These are phyloP conservation scores for Candida albicans DNA, from an alignment of 1,139 yeast species.

Conservation along the genomic window DNA sequence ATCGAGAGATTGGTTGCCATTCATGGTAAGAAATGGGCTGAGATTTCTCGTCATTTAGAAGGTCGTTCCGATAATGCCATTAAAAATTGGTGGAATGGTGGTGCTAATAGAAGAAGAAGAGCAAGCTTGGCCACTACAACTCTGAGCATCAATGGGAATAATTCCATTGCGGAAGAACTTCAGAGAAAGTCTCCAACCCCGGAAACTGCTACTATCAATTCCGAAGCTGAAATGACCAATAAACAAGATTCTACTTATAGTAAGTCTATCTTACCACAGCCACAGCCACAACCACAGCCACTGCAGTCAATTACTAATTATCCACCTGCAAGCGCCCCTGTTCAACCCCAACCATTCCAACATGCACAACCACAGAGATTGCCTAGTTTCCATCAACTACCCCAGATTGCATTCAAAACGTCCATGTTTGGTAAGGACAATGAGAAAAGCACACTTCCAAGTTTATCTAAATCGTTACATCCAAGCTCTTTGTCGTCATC, in stretches of 20 bases:
- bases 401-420: constrained; percentile 37
- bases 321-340: constrained; percentile 6
- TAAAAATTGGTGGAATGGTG: constrained; percentile 97
- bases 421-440: constrained; percentile 34
- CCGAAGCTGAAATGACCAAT: not conserved
- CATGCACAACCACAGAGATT: constrained; percentile 7
- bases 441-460: constrained; percentile 7
- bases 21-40: constrained; percentile 94
- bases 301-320: not conserved
- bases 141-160: not conserved
- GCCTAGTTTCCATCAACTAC: constrained; percentile 15
- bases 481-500: constrained; percentile 5
- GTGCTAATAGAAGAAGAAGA: constrained; percentile 75
- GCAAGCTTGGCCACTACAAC: constrained; percentile 29
- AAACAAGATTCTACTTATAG: not conserved
- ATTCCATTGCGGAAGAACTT: not conserved
- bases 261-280: constrained; percentile 9
- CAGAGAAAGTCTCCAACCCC: constrained; percentile 1
- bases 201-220: not conserved
- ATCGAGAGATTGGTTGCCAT: constrained; percentile 78
- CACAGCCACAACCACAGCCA: not conserved
- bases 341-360: constrained; percentile 3
- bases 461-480: constrained; percentile 4
- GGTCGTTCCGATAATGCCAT: constrained; percentile 90
- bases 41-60: constrained; percentile 81